Conservation (phyloP, 2,329 filamentous ascomycete genomes). For the Cadophora malorum region DNA sequence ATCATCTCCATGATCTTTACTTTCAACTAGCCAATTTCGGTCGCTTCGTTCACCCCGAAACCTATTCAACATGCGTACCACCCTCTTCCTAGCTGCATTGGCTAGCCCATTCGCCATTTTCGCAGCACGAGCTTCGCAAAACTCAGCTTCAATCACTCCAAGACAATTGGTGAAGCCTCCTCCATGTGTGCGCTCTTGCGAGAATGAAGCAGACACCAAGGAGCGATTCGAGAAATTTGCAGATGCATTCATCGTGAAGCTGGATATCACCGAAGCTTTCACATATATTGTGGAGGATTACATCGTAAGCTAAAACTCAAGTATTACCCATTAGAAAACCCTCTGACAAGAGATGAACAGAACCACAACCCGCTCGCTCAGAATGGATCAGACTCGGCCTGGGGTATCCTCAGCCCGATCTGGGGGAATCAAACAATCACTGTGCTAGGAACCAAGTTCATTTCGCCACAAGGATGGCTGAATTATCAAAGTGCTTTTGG, state of each 20-base stretch:
- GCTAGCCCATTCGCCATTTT: not conserved
- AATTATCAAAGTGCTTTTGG: conserved; percentile 24
- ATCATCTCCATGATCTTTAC: no score
- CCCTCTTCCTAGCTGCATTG: not conserved
- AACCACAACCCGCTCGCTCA: conserved; percentile 28
- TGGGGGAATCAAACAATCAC: conserved; percentile 21
- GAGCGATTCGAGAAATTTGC: conserved; percentile 23
- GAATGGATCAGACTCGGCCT: conserved; percentile 28
- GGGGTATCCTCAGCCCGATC: conserved; percentile 25
- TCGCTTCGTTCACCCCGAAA: not conserved
- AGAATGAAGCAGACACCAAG: conserved; percentile 10
- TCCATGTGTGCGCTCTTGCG: conserved; percentile 1
- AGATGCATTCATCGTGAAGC: conserved; percentile 23
- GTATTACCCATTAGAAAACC: not conserved
- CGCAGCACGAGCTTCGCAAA: not conserved
- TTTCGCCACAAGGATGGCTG: conserved; percentile 23
- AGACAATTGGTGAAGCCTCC: conserved; percentile 6
- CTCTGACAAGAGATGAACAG: not conserved
- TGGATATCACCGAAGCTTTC: conserved; percentile 28
- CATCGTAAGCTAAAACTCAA: conserved; percentile 21
- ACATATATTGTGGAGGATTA: conserved; percentile 26
- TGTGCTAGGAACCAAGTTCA: conserved; percentile 20
- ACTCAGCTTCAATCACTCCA: not conserved
- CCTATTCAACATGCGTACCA: not conserved
- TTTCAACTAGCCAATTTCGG: not conserved